Evolutionary conservation across 345 rosid species (phyloP).

Genomic region (Camelina sativa): DNA sequence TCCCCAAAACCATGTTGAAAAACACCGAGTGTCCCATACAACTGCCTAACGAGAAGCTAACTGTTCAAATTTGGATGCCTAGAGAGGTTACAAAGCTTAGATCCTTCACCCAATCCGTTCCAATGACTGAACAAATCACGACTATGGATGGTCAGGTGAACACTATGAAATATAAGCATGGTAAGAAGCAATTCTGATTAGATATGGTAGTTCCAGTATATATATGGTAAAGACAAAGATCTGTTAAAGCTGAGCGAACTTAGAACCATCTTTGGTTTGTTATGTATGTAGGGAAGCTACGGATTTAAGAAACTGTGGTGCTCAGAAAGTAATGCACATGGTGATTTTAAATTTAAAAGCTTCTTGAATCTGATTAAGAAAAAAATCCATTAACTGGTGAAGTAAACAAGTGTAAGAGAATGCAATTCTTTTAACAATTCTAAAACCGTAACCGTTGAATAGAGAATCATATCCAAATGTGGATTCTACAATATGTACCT

Average conservation of each 20-base stretch:
- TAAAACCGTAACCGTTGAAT: slow-evolving; percentile 17
- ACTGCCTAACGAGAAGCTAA: no score
- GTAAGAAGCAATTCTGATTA: background rate
- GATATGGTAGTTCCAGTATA: background rate
- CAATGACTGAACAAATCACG: background rate
- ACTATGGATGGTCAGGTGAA: background rate
- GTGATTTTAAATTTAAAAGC: background rate
- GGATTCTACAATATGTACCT: slow-evolving; percentile 43
- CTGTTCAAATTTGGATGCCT: no score
- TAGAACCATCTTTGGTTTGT: no score
- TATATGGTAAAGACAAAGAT: background rate
- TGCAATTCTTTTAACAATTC: slow-evolving; percentile 28
- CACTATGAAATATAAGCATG: background rate
- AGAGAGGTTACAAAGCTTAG: background rate
- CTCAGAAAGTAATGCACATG: background rate
- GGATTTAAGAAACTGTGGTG: no score
- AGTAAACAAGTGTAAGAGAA: slow-evolving; percentile 22
- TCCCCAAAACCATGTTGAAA: background rate
- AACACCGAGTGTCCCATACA: no score
- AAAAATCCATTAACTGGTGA: slow-evolving; percentile 32
- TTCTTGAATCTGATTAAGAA: slow-evolving; percentile 19
- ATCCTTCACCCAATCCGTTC: background rate
- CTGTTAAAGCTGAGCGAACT: background rate
- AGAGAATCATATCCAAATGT: slow-evolving; percentile 27
- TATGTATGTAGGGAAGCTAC: no score